Conservation (phyloP, 1,139 yeast genomes). For the Dujonia santamariae region DNA sequence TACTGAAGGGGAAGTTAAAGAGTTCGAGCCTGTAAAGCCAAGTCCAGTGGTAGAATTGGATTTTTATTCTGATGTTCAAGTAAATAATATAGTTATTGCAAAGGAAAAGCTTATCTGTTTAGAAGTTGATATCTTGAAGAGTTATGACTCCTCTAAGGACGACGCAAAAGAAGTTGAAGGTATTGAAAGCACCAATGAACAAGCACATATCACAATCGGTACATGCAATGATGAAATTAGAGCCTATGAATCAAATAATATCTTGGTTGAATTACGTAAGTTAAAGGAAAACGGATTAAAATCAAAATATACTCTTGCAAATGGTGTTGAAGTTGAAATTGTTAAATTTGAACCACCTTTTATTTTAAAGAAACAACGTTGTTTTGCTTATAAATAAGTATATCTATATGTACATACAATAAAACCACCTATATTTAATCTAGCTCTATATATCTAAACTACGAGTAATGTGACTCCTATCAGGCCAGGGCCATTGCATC, state of each 20-base stretch:
- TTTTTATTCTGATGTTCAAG: slow-evolving; percentile 33
- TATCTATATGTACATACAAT: no score
- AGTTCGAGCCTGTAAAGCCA: no score
- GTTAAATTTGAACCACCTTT: slow-evolving; percentile 2
- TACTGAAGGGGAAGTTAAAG: no score
- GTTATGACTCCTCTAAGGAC: slow-evolving; percentile 20
- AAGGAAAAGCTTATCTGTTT: slow-evolving; percentile 55
- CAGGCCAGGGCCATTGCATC: no score
- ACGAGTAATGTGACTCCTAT: no score
- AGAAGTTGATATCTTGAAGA: slow-evolving; percentile 38
- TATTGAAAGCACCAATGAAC: slow-evolving; percentile 10
- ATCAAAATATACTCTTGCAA: neutral
- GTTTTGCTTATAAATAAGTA: slow-evolving; percentile 3
- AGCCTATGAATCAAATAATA: slow-evolving; percentile 39
- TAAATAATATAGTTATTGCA: slow-evolving; percentile 47
- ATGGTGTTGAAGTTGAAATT: neutral
- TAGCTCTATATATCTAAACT: no score
- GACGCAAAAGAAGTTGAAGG: slow-evolving; percentile 20
- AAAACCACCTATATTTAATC: no score
- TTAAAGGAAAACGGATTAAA: no score
- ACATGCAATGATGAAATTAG: slow-evolving; percentile 43
- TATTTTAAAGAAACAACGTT: slow-evolving; percentile 4
- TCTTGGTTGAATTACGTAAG: neutral
- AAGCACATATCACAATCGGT: slow-evolving; percentile 78
- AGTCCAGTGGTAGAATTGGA: slow-evolving; percentile 11